Conservation (phyloP, 129 eudicot genomes). For the Flaveria ramosissima region DNA sequence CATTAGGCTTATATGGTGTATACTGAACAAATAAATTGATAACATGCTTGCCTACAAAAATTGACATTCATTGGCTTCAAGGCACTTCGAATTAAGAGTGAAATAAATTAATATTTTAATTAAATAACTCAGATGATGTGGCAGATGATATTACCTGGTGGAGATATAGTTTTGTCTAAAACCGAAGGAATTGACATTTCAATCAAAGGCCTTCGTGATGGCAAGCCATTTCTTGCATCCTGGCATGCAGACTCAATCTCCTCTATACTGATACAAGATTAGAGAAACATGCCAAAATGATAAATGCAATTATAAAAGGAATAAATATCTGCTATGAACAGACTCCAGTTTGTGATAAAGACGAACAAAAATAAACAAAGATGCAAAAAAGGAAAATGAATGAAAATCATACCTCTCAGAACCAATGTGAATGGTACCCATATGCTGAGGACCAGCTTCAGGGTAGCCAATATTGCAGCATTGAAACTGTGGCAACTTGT, state of each 20-base stretch:
- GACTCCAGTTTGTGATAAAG: not conserved
- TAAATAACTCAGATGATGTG: not conserved
- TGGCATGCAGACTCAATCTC: slow-evolving; percentile 84
- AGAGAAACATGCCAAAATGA: not conserved
- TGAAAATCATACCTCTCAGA: slow-evolving; percentile 64
- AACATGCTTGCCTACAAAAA: slow-evolving; percentile 78
- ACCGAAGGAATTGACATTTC: slow-evolving; percentile 99
- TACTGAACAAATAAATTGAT: slow-evolving; percentile 89
- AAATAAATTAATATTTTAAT: not conserved
- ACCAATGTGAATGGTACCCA: slow-evolving; percentile 97
- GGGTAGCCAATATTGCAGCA: slow-evolving; percentile 68
- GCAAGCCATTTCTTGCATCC: slow-evolving; percentile 74
- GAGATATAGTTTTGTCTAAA: slow-evolving; percentile 88
- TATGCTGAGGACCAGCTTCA: slow-evolving; percentile 87
- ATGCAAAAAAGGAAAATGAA: not conserved
- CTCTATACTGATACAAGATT: slow-evolving; percentile 54
- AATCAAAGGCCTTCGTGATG: slow-evolving; percentile 89
- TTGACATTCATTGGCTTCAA: slow-evolving; percentile 18
- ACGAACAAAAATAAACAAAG: not conserved
- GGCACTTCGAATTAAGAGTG: slow-evolving; percentile 6
- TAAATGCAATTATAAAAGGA: not conserved
- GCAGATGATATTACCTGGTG: slow-evolving; percentile 56
- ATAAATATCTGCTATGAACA: not conserved
- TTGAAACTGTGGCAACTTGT: slow-evolving; percentile 65
- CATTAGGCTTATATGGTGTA: slow-evolving; percentile 89